These are phyloP conservation scores for Suaeda aralocaspica DNA, from an alignment of 148 eudicot genomes.

Conservation along the genomic window DNA sequence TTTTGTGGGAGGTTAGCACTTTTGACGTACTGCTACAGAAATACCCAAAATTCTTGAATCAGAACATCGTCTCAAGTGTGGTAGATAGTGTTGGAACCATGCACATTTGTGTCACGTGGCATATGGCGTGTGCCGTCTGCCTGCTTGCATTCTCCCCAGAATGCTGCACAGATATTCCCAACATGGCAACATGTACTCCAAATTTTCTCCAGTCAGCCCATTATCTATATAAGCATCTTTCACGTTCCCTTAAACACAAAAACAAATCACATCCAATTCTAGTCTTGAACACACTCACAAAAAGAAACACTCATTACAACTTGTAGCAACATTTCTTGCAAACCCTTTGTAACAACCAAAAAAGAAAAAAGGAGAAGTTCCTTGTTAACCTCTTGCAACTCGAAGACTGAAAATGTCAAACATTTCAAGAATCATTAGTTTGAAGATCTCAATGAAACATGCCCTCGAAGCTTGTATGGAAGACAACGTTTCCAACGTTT, in stretches of 20 bases:
- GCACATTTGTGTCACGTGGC: background rate
- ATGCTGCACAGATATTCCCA: slow-evolving; percentile 1
- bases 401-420: background rate
- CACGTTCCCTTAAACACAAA: background rate
- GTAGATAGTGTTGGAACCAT: background rate
- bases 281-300: background rate
- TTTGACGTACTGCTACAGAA: background rate
- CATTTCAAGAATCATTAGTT: background rate
- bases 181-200: background rate
- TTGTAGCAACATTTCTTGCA: too few relatives aligned
- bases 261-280: background rate
- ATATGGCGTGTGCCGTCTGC: slow-evolving; percentile 2
- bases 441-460: background rate
- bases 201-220: background rate
- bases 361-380: too few relatives aligned
- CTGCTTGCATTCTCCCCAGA: background rate
- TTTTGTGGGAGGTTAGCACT: background rate
- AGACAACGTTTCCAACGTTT: background rate
- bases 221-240: slow-evolving; percentile 15
- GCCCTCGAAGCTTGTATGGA: background rate
- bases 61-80: slow-evolving; percentile 10
- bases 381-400: background rate
- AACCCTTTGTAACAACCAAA: background rate
- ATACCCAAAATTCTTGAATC: background rate
- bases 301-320: background rate